Evolutionary conservation across 768 basidiomycete species (phyloP), one percentile per base, ranked within the genome.

Genomic region (Boletus huronensis): DNA sequence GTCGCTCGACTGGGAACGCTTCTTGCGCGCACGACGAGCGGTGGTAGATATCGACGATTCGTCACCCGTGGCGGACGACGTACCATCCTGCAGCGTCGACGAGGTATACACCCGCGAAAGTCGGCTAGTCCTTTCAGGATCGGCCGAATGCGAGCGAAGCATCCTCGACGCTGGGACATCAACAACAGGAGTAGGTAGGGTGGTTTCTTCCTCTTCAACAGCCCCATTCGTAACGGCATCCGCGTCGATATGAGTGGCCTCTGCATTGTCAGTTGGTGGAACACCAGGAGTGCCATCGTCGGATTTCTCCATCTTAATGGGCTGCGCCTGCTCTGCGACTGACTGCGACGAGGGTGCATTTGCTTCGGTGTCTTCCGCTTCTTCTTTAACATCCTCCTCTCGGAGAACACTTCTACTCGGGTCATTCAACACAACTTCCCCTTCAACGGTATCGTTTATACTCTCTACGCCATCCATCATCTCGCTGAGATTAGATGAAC

Each of bases 101-200:
- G 79, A 73, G 21, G 80, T 76, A 63, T 81, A 87, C 2, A 77
- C 74, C 36, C 87, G 83, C 17, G 86, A 81, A 43, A 85, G 68
- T 42, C 81, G 79, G 21, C 75, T 74, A 21, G 80, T 73, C 61
- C 77, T 84, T 70, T 84, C 85, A 7, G 87, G 88, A 66, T 91
- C 89, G 9, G 84, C 88, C 9, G 91, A 93, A 54, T 89, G 88
- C 6, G 91, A 91, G 21, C 90, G 87, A 38, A 80, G 84, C 45
- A 88, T 78, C 39, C 86, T 78, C 25, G 76, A 63, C 28, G 73
- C 36, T 38, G 71, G 66, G 35, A 68, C 40, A 29, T 71, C 72
- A 3, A 75, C 71, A 14, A 74, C 57, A 6, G 79, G 75, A n/a
- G 80, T 77, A 25, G 70, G 62, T 5, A 72, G 40, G 17, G 66